Evolutionary conservation across 2,329 filamentous ascomycete species (phyloP), one percentile per base, ranked within the genome.

Genomic region (Fulvia fulva): DNA sequence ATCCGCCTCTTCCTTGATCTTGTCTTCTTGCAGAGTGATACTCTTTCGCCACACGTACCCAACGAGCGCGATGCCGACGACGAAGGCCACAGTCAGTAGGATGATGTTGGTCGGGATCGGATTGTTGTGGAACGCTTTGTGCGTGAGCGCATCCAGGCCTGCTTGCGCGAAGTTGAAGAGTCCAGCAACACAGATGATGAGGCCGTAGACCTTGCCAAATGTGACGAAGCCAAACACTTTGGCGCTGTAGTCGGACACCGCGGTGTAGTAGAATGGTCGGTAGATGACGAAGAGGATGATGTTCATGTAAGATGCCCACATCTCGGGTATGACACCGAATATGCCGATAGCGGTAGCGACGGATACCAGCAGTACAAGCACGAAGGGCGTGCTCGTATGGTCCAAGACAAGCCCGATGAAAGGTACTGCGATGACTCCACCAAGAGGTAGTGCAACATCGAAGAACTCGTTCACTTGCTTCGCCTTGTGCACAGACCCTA

Each of bases 151-250:
- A 72, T 96, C 91, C 32, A 96, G 79, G 0, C 83, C 90, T 5
- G 87, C 87, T 76, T 96, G 91, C 1, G 84, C 84, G 69, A 97
- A 92, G 74, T 95, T 96, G 68, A 91, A 81, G 0, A 96, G 73
- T 0, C 92, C 91, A 0, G 91, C 87, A 1, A 94, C 76, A 74
- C 90, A 95, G 66, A 96, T 96, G 64, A 96, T 89, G 21, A 92
- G 81, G 11, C 91, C 91, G 74, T 96, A 96, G n/a, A 97, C 91
- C 57, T 90, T 96, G 47, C 91, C 92, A 66, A 96, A 96, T 0
- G 91, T 96, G 60, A 86, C 82, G 76, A 96, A 96, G 16, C 91
- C 91, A 71, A 96, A 96, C 34, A 96, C 91, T 75, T 96, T 96
- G 60, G 90, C 91, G 21, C 85, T 84, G 73, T 95, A 96, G 76